These are phyloP conservation scores for Termitomyces sp. DNA, from an alignment of 768 basidiomycete species.

Conservation along the genomic window DNA sequence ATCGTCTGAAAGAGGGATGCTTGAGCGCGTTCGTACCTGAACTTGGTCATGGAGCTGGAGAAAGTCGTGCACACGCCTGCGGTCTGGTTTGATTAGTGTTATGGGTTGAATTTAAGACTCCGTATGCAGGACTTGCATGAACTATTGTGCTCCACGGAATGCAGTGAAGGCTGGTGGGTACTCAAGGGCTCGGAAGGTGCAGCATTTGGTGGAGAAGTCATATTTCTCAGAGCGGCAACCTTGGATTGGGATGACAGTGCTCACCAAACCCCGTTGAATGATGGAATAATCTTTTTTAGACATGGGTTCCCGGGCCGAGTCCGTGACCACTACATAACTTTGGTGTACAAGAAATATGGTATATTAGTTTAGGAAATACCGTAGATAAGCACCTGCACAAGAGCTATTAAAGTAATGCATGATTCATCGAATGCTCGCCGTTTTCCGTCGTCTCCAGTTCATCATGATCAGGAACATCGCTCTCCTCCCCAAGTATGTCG, in stretches of 20 bases:
- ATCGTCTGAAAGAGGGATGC: background rate
- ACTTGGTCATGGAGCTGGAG: slow-evolving; percentile 90
- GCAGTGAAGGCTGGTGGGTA: background rate
- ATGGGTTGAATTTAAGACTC: background rate
- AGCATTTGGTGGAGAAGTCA: slow-evolving; percentile 1
- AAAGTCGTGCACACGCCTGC: slow-evolving; percentile 52
- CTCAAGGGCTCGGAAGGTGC: background rate
- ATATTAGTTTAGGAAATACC: background rate
- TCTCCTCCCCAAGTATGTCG: slow-evolving; percentile 50
- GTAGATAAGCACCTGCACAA: background rate
- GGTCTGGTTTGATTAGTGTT: slow-evolving; percentile 20
- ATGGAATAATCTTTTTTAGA: background rate
- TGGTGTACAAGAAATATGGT: background rate
- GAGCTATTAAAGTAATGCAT: slow-evolving; percentile 20
- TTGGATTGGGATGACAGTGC: background rate
- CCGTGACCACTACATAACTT: background rate
- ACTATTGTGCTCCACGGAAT: slow-evolving; percentile 11
- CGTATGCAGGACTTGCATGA: slow-evolving; percentile 25
- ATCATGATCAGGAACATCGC: slow-evolving; percentile 25
- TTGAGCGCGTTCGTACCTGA: slow-evolving; percentile 43
- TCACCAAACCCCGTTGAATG: background rate
- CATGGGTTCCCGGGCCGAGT: background rate
- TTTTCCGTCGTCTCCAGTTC: slow-evolving; percentile 12
- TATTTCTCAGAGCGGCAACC: background rate
- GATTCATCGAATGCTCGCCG: slow-evolving; percentile 18